Percentiles rank a stretch among this genome's conserved stretches.
phyloP scores from a whole-genome alignment of 1,139 yeast genomes.

The Pichia sp. region DNA sequence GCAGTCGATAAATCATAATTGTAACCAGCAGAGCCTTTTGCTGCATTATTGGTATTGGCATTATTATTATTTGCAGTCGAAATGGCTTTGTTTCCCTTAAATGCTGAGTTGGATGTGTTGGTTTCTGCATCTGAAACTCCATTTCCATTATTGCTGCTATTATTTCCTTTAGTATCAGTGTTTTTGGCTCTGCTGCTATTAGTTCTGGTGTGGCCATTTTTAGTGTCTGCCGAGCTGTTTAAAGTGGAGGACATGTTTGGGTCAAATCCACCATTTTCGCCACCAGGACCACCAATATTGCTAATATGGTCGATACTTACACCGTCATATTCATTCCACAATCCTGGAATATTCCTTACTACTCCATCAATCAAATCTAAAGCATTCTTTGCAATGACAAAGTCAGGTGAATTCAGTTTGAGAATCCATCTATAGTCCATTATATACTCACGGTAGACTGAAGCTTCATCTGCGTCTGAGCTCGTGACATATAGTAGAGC shows the following conservation, averaged over 20 bases:
- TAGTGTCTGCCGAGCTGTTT: neutral
- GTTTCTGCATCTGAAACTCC: neutral
- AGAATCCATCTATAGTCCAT: conserved; percentile 72
- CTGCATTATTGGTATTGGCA: neutral
- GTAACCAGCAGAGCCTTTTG: neutral
- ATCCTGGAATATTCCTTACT: conserved; percentile 62
- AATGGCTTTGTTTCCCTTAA: neutral
- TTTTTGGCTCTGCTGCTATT: neutral
- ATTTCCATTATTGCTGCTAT: neutral
- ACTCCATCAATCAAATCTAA: conserved; percentile 62
- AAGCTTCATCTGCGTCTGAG: conserved; percentile 55
- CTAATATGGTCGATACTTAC: neutral
- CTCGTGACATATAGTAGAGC: conserved; percentile 68
- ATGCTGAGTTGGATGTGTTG: neutral
- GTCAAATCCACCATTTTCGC: neutral
- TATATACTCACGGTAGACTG: conserved; percentile 59
- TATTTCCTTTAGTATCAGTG: neutral
- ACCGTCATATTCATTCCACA: conserved; percentile 34
- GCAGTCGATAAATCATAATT: conserved; percentile 11
- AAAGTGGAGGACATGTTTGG: neutral
- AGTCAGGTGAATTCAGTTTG: conserved; percentile 67
- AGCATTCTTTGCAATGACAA: conserved; percentile 70
- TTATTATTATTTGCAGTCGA: neutral
- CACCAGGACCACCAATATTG: neutral
- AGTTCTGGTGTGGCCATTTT: neutral